phyloP scores from a whole-genome alignment of 2,329 filamentous ascomycete species.

The Botrytis fragariae region DNA sequence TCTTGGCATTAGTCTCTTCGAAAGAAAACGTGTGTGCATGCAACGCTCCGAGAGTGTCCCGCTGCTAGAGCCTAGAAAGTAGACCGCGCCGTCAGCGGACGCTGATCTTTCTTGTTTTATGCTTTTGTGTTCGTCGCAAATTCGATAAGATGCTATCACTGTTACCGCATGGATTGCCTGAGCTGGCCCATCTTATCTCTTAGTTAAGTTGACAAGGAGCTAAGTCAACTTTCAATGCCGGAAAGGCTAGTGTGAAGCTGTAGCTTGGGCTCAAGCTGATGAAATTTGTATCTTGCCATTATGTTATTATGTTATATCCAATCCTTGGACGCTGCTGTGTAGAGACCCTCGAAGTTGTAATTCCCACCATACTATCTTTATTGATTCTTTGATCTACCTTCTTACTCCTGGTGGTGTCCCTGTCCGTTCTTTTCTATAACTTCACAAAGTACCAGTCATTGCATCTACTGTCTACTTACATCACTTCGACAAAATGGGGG shows the following conservation, averaged over 20 bases:
- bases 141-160: not conserved
- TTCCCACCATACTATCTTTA: not conserved
- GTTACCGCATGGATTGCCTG: not conserved
- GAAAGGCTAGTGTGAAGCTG: not conserved
- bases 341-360: not conserved
- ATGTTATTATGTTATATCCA: constrained; percentile 1
- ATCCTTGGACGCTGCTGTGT: not conserved
- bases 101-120: constrained; percentile 1
- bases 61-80: not conserved
- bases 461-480: not conserved
- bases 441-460: not conserved
- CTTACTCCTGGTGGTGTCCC: not conserved
- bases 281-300: not conserved
- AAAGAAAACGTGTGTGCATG: not conserved
- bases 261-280: not conserved
- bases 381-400: not conserved
- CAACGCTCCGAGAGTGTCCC: not conserved
- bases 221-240: not conserved
- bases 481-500: not conserved
- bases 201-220: constrained; percentile 1
- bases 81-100: not conserved
- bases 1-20: not conserved
- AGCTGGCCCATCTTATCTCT: not conserved
- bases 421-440: not conserved
- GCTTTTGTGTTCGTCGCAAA: not conserved